phyloP scores from a whole-genome alignment of 352 stramenopile species.

The Globisporangium canariense region DNA sequence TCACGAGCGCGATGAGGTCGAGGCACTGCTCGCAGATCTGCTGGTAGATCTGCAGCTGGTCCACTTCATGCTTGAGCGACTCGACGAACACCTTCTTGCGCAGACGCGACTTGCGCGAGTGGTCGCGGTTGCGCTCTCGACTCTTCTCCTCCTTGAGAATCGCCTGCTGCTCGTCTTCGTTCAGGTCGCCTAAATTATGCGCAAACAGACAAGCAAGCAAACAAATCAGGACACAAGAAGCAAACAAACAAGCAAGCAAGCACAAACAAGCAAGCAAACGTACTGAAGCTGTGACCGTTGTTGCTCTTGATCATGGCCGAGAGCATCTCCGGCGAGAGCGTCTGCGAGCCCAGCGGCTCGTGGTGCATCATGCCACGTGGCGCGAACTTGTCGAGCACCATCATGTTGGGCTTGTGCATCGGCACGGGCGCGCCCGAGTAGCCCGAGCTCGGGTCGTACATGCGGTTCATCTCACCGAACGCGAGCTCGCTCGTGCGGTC shows the following conservation, averaged over 20 bases:
- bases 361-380: slow-evolving; percentile 27
- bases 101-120: slow-evolving; percentile 93
- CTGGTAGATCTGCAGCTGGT: slow-evolving; percentile 83
- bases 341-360: slow-evolving; percentile 61
- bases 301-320: slow-evolving; percentile 84
- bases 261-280: slow-evolving; percentile 15
- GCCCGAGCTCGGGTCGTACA: slow-evolving; percentile 66
- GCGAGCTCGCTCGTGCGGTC: slow-evolving; percentile 53
- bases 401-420: slow-evolving; percentile 38
- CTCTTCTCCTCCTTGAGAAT: slow-evolving; percentile 83
- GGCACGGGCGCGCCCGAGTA: slow-evolving; percentile 35
- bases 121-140: slow-evolving; percentile 92
- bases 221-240: neutral
- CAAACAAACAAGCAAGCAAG: neutral
- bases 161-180: slow-evolving; percentile 75
- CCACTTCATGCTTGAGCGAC: slow-evolving; percentile 87
- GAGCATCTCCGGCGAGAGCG: slow-evolving; percentile 74
- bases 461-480: slow-evolving; percentile 64
- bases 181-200: slow-evolving; percentile 55
- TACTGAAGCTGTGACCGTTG: slow-evolving; percentile 48
- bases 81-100: slow-evolving; percentile 96
- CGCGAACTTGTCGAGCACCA: slow-evolving; percentile 19
- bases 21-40: slow-evolving; percentile 81
- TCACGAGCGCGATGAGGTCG: slow-evolving; percentile 77
- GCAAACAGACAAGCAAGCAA: slow-evolving; percentile 9